Base-by-base conservation (phyloP, 768 basidiomycete species). In the Kockovaella imperatae region DNA sequence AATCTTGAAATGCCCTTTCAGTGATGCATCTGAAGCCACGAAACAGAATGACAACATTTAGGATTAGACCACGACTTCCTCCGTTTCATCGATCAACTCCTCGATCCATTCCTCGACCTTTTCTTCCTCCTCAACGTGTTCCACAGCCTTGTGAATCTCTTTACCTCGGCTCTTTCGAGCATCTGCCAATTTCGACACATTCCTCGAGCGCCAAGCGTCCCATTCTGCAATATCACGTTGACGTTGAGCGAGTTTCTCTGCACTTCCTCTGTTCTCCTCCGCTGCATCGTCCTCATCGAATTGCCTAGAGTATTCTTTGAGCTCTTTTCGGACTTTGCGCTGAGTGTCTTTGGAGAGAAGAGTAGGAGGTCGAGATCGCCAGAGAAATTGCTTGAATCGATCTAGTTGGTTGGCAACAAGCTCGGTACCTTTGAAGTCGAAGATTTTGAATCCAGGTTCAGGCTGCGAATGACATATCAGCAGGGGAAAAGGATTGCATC, bases 401-500 rank as follows among this genome's bases (percentile, higher is more conserved):
- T 97, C 95, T 54, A 85, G 76, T 42, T 83, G 82, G 68, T 87
- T 86, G 68, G 84, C 79, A 21, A 66, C 59, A n/a, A 90, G 76
- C 69, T 93, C 87, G 70, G 87, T 84, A n/a, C 93, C 95, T 45
- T 85, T 84, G 80, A 95, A 96, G 74, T 97, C 91, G 89, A 91
- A 97, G 57, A 99, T 81, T 8, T 84, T 84, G 67, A 82, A 99
- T 29, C 95, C 95, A 52, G 96, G 87, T 70, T 99, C 95, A 53
- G 96, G 81, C 93, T 96, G 59, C 26, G 13, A 18, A 3, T 45
- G 40, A 35, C 32, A 46, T n/a, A 29, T 47, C 49, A 50, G 40
- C 53, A 36, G 34, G 14, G 8, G 10, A 2, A 47, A 5, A 47
- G 11, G 18, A 21, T 10, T 35, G 5, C 15, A 32, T 32, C 31